Evolutionary conservation across 2,329 filamentous ascomycete genomes (phyloP).

Genomic region (Fusarium nanum): DNA sequence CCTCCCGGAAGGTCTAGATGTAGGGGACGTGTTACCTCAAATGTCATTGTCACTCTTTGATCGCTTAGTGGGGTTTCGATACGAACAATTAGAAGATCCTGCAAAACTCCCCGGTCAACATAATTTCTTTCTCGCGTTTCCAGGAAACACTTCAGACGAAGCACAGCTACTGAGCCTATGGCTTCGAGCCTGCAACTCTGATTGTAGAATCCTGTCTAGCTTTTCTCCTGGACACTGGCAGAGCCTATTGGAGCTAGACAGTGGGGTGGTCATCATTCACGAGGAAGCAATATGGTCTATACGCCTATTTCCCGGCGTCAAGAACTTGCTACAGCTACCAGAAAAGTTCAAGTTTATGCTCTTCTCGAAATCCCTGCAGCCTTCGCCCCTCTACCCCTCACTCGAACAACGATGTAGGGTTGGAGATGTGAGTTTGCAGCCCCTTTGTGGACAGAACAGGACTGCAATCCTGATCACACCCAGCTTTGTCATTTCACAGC

Average conservation of each 20-base stretch:
- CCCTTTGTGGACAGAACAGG: constrained; percentile 49
- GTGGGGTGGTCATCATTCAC: constrained; percentile 58
- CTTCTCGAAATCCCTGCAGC: constrained; percentile 51
- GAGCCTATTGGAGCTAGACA: constrained; percentile 52
- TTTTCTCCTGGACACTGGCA: constrained; percentile 60
- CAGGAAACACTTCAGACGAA: constrained; percentile 51
- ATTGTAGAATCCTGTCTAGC: constrained; percentile 58
- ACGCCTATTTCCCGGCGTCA: constrained; percentile 55
- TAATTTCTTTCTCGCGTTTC: constrained; percentile 63
- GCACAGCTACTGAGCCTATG: constrained; percentile 57
- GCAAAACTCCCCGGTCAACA: constrained; percentile 34
- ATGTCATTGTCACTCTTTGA: constrained; percentile 42
- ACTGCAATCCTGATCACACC: constrained; percentile 55
- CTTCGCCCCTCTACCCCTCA: constrained; percentile 26
- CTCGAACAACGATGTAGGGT: constrained; percentile 7
- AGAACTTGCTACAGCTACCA: constrained; percentile 48
- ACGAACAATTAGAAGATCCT: constrained; percentile 43
- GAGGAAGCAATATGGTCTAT: constrained; percentile 55
- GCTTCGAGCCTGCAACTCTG: constrained; percentile 55
- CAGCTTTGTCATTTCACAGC: constrained; percentile 56
- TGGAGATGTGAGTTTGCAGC: constrained; percentile 45
- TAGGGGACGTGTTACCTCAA: constrained; percentile 27
- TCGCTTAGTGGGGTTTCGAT: constrained; percentile 50
- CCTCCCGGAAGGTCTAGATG: constrained; percentile 9
- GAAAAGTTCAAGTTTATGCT: constrained; percentile 54